phyloP scores from a whole-genome alignment of 495 filamentous ascomycete genomes.

The Talaromyces ruber region DNA sequence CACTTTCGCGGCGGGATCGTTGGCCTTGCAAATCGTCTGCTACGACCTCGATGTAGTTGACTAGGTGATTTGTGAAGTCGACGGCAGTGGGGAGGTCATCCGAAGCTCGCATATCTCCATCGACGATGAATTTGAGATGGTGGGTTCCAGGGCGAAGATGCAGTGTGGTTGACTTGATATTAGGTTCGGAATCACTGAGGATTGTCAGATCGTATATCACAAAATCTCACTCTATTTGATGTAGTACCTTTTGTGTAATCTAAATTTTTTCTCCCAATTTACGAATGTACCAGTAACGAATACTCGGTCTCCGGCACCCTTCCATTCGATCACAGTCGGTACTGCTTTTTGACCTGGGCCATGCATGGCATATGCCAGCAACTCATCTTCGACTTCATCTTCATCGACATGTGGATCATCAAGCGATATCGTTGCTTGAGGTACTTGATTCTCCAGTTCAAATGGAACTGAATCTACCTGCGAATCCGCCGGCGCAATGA shows the following conservation, averaged over 20 bases:
- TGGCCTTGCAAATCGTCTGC: conserved; percentile 51
- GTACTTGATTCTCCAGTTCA: conserved; percentile 36
- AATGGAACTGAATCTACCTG: conserved; percentile 42
- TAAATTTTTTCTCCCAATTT: conserved; percentile 87
- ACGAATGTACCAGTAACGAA: conserved; percentile 97
- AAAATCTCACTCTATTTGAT: background rate
- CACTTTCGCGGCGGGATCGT: conserved; percentile 25
- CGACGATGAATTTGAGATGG: conserved; percentile 92
- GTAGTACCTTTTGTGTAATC: conserved; percentile 67
- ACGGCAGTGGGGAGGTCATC: conserved; percentile 86
- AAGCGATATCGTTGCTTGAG: conserved; percentile 34
- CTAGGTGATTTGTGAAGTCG: conserved; percentile 90
- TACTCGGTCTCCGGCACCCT: conserved; percentile 67
- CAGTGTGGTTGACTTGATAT: conserved; percentile 63
- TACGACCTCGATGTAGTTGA: conserved; percentile 94
- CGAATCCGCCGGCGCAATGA: conserved; percentile 51
- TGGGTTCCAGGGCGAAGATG: conserved; percentile 87
- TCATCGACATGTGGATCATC: conserved; percentile 59
- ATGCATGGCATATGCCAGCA: conserved; percentile 50
- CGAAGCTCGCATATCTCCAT: conserved; percentile 83
- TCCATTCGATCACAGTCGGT: conserved; percentile 79
- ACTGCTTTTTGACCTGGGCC: conserved; percentile 41
- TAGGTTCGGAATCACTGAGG: conserved; percentile 28
- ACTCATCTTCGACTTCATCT: conserved; percentile 69
- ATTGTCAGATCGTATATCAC: background rate